Conservation (phyloP, 192 early-diverging fungal species). For the Pilaira anomala region DNA sequence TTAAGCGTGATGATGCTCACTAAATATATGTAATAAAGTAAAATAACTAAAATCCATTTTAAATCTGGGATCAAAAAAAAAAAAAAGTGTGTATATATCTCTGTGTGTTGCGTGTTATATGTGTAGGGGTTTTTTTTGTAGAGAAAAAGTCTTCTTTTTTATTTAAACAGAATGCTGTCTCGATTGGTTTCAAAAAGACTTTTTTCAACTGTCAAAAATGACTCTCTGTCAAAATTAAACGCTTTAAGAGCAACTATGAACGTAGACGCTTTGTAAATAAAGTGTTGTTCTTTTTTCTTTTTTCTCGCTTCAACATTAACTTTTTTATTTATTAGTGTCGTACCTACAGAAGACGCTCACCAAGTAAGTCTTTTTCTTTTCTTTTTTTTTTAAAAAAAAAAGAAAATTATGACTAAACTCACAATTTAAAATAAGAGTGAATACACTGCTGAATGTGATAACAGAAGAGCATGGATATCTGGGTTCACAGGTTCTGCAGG, state of each 20-base stretch:
- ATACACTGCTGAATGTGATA: conserved; percentile 86
- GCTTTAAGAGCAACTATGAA: background rate
- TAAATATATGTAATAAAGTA: conserved; percentile 38
- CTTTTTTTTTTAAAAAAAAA: background rate
- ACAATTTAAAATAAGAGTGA: conserved; percentile 61
- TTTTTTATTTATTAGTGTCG: conserved; percentile 56
- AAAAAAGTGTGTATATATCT: too few relatives aligned
- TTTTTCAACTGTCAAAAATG: too few relatives aligned
- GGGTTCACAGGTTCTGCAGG: conserved; percentile 96
- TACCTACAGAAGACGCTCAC: conserved; percentile 94
- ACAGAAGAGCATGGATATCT: conserved; percentile 81
- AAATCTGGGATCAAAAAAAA: too few relatives aligned
- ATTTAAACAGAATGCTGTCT: too few relatives aligned
- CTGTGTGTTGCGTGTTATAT: too few relatives aligned
- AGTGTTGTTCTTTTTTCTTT: conserved; percentile 24
- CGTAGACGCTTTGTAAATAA: conserved; percentile 30
- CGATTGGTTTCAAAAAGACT: too few relatives aligned
- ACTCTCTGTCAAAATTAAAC: background rate
- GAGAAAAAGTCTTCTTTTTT: too few relatives aligned
- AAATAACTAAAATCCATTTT: too few relatives aligned
- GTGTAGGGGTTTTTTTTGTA: too few relatives aligned
- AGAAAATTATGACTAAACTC: background rate
- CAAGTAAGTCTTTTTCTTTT: conserved; percentile 51
- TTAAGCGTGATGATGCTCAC: conserved; percentile 68
- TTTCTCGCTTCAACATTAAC: too few relatives aligned